A percentile compares a stretch with the other conserved stretches of the same genome.
Conservation (phyloP, 495 filamentous ascomycete species). For the Chaetomidium leptoderma region DNA sequence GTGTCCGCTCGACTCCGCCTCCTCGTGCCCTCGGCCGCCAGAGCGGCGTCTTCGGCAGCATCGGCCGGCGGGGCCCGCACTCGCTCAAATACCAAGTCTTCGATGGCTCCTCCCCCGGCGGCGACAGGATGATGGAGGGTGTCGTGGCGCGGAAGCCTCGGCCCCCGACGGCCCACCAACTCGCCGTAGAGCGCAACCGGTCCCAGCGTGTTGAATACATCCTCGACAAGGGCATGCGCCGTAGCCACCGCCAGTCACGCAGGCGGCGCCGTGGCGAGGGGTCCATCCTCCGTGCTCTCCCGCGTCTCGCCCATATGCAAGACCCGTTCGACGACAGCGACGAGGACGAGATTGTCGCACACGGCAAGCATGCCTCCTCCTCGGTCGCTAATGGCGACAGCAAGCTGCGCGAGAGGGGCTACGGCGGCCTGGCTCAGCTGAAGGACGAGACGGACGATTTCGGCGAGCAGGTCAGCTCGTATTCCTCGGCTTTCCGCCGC, state of each 20-base stretch:
- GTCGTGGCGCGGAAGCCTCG: slow-evolving; percentile 54
- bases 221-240: slow-evolving; percentile 67
- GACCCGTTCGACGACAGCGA: slow-evolving; percentile 77
- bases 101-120: slow-evolving; percentile 50
- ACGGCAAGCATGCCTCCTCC: slow-evolving; percentile 22
- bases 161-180: slow-evolving; percentile 86
- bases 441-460: slow-evolving; percentile 66
- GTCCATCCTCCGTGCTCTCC: slow-evolving; percentile 62
- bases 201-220: slow-evolving; percentile 84
- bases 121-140: slow-evolving; percentile 37
- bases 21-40: slow-evolving; percentile 46
- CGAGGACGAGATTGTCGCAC: slow-evolving; percentile 56
- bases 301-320: slow-evolving; percentile 59
- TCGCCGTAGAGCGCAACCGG: slow-evolving; percentile 85
- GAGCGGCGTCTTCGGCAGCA: slow-evolving; percentile 32
- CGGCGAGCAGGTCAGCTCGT: slow-evolving; percentile 72
- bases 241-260: slow-evolving; percentile 57
- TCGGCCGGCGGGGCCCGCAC: slow-evolving; percentile 45
- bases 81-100: slow-evolving; percentile 48
- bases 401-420: slow-evolving; percentile 51
- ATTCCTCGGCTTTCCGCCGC: slow-evolving; percentile 66
- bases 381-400: slow-evolving; percentile 12
- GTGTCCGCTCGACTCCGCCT: slow-evolving; percentile 54
- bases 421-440: slow-evolving; percentile 65
- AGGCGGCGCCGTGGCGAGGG: slow-evolving; percentile 57